A percentile compares a stretch with the other conserved stretches of the same genome.
Conservation (phyloP, 2,329 filamentous ascomycete species). For the Venturia nashicola region DNA sequence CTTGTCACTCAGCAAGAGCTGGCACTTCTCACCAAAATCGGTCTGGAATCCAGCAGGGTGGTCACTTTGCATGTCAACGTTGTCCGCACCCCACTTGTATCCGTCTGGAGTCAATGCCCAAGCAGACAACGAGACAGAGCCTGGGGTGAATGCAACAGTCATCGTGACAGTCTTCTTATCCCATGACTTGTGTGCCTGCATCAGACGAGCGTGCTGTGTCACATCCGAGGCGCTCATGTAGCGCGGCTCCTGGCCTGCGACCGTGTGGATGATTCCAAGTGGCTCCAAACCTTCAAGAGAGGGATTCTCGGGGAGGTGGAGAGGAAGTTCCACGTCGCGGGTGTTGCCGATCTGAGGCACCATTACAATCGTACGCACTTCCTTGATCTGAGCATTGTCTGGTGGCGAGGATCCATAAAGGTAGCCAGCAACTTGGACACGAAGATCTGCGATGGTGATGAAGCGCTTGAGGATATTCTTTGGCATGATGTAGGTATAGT, state of each 20-base stretch:
- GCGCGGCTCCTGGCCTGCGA: constrained; percentile 84
- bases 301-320: constrained; percentile 83
- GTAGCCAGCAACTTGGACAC: constrained; percentile 92
- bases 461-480: constrained; percentile 98
- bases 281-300: constrained; percentile 79
- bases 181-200: constrained; percentile 70
- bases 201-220: constrained; percentile 82
- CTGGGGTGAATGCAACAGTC: constrained; percentile 91
- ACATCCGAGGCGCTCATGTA: constrained; percentile 96
- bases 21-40: constrained; percentile 87
- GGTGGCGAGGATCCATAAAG: constrained; percentile 85
- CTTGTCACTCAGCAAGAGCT: constrained; percentile 82
- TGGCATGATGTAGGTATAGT: constrained; percentile 93
- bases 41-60: constrained; percentile 90
- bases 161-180: constrained; percentile 89
- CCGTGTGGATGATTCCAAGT: constrained; percentile 87
- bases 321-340: constrained; percentile 80
- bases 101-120: constrained; percentile 87
- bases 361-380: constrained; percentile 94
- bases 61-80: constrained; percentile 84
- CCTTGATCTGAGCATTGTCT: constrained; percentile 94
- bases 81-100: constrained; percentile 94
- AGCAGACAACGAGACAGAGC: constrained; percentile 85
- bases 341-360: constrained; percentile 91
- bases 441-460: constrained; percentile 91